phyloP scores from a whole-genome alignment of 2,329 filamentous ascomycete species.

The Alternaria angustiovoidea region DNA sequence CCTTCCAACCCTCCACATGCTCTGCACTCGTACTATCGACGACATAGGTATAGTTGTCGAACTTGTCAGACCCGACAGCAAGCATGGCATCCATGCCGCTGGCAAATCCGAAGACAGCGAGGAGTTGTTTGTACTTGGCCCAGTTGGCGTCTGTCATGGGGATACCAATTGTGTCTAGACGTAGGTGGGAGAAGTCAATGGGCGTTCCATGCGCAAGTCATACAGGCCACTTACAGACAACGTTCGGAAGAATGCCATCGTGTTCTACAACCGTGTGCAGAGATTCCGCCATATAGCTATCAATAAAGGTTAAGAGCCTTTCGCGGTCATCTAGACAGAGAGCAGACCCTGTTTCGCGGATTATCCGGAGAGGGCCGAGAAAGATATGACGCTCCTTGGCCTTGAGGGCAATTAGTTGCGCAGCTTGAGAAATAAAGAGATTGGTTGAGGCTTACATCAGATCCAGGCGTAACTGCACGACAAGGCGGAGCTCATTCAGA shows the following conservation, averaged over 20 bases:
- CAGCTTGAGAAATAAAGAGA: background rate
- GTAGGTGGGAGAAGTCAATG: background rate
- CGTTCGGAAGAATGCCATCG: constrained; percentile 17
- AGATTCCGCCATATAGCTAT: constrained; percentile 16
- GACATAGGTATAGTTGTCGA: constrained; percentile 17
- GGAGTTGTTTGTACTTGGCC: constrained; percentile 17
- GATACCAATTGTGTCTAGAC: constrained; percentile 14
- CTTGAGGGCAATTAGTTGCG: constrained; percentile 9
- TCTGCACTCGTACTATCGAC: background rate
- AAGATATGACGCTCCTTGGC: constrained; percentile 17
- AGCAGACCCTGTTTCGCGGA: constrained; percentile 3
- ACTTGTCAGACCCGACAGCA: background rate
- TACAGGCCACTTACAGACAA: constrained; percentile 8
- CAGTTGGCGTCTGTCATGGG: constrained; percentile 23
- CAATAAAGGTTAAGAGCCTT: constrained; percentile 14
- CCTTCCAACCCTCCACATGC: background rate
- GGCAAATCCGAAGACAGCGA: constrained; percentile 17
- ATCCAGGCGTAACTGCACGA: constrained; percentile 4
- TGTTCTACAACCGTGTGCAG: constrained; percentile 8
- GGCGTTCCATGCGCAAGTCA: background rate
- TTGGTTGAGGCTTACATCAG: background rate
- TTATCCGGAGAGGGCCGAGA: constrained; percentile 20
- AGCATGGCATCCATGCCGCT: constrained; percentile 19
- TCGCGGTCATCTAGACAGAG: background rate
- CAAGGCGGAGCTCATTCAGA: background rate